Conservation (phyloP, 352 stramenopile species). For the Globisporangium takayamanum region DNA sequence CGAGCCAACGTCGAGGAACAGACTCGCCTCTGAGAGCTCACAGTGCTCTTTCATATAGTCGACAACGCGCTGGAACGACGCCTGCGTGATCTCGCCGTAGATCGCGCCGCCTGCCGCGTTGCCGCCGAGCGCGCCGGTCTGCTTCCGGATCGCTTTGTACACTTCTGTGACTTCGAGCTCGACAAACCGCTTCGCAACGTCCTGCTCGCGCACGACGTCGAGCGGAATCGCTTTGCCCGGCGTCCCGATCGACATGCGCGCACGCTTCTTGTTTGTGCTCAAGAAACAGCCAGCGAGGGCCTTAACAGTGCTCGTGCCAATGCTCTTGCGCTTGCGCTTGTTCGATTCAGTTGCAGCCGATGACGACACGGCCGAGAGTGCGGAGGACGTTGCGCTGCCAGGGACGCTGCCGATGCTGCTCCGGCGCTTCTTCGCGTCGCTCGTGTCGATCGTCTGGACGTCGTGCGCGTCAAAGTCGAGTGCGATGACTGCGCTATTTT, state of each 20-base stretch:
- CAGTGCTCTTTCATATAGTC: constrained; percentile 93
- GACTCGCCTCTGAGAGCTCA: constrained; percentile 76
- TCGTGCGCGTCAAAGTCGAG: constrained; percentile 12
- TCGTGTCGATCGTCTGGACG: constrained; percentile 7
- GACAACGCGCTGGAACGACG: constrained; percentile 95
- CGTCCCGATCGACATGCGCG: constrained; percentile 51
- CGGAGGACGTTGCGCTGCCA: constrained; percentile 6
- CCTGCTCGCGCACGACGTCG: constrained; percentile 39
- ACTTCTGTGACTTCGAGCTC: constrained; percentile 81
- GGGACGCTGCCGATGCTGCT: constrained; percentile 2
- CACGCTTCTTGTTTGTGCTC: constrained; percentile 47
- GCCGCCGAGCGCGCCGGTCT: constrained; percentile 91
- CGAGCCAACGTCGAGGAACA: constrained; percentile 96
- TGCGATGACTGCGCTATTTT: constrained; percentile 7
- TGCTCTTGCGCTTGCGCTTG: constrained; percentile 54
- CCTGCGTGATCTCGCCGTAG: constrained; percentile 97
- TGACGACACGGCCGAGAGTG: background rate
- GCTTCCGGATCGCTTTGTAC: constrained; percentile 92
- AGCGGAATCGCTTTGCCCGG: constrained; percentile 73
- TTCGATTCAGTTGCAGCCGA: background rate
- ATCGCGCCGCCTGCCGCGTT: constrained; percentile 95
- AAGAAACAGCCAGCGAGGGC: constrained; percentile 11
- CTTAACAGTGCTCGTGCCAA: constrained; percentile 22
- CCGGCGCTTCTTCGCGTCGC: constrained; percentile 12
- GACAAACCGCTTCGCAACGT: constrained; percentile 70